Evolutionary conservation across 306 rosid species (phyloP).

Genomic region (Echinosophora koreensis): DNA sequence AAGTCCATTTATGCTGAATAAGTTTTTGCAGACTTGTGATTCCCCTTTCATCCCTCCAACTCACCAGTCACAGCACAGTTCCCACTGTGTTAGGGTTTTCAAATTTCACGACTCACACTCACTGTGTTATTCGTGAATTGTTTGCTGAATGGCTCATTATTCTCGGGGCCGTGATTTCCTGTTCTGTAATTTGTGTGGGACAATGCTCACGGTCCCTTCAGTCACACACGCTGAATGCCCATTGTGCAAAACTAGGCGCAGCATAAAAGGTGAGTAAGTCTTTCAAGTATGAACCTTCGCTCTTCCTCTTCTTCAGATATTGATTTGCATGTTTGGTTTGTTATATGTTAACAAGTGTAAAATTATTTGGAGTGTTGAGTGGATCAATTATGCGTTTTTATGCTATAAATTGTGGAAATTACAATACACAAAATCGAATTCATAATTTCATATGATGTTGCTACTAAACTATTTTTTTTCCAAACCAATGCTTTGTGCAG

Average conservation of each 20-base stretch:
- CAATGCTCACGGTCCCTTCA: constrained; percentile 10
- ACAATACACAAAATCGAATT: neutral
- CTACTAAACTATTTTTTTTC: neutral
- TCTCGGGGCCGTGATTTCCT: constrained; percentile 2
- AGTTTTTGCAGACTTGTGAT: neutral
- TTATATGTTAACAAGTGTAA: neutral
- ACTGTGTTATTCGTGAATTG: neutral
- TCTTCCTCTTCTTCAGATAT: neutral
- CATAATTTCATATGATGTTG: neutral
- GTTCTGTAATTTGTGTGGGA: constrained; percentile 6
- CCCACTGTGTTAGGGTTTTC: neutral
- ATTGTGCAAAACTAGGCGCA: neutral
- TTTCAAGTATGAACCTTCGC: neutral
- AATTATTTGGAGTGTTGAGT: neutral
- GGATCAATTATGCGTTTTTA: constrained; percentile 3
- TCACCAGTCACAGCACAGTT: neutral
- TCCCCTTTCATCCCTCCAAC: neutral
- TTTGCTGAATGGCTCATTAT: neutral
- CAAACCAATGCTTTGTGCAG: neutral
- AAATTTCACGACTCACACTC: neutral
- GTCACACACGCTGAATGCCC: neutral
- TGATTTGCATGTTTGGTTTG: constrained; percentile 11
- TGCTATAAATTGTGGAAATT: neutral
- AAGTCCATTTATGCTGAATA: neutral
- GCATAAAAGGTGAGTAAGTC: neutral